phyloP scores from a whole-genome alignment of 345 rosid genomes.

The thale cress (Arabidopsis thaliana) region DNA sequence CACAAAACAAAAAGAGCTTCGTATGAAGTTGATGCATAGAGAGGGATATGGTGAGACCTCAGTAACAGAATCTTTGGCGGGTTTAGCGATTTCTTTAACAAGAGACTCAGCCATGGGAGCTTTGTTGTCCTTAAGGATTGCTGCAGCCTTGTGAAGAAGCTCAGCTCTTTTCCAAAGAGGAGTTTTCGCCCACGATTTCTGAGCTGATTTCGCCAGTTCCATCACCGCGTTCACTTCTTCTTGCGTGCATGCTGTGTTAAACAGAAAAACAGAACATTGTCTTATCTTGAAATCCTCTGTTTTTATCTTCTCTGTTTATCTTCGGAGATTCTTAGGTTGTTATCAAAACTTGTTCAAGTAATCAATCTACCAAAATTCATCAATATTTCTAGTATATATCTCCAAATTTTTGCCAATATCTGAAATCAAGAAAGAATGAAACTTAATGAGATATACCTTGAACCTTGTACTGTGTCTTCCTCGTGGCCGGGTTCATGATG shows the following conservation, averaged over 20 bases:
- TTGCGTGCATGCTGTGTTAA: slow-evolving; percentile 81
- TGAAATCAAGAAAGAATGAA: not conserved
- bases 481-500: slow-evolving; percentile 82
- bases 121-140: slow-evolving; percentile 85
- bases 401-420: too few species aligned
- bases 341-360: not conserved
- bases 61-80: slow-evolving; percentile 91
- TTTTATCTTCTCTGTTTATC: slow-evolving; percentile 19
- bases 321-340: not conserved
- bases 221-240: slow-evolving; percentile 92
- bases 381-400: too few species aligned
- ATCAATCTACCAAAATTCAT: too few species aligned
- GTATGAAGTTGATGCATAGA: not conserved
- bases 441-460: slow-evolving; percentile 63
- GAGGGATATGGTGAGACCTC: slow-evolving; percentile 54
- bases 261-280: slow-evolving; percentile 22
- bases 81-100: slow-evolving; percentile 97
- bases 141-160: slow-evolving; percentile 96
- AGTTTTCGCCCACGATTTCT: slow-evolving; percentile 93
- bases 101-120: slow-evolving; percentile 86
- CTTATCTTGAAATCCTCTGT: slow-evolving; percentile 20
- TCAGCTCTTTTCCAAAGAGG: slow-evolving; percentile 99
- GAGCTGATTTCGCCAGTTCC: slow-evolving; percentile 83
- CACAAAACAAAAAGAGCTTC: not conserved
- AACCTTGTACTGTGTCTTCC: slow-evolving; percentile 90